A percentile compares a stretch with the other conserved stretches of the same genome.
Evolutionary conservation across 2,329 filamentous ascomycete genomes (phyloP).

Genomic region (Pestalotiopsis sp.): DNA sequence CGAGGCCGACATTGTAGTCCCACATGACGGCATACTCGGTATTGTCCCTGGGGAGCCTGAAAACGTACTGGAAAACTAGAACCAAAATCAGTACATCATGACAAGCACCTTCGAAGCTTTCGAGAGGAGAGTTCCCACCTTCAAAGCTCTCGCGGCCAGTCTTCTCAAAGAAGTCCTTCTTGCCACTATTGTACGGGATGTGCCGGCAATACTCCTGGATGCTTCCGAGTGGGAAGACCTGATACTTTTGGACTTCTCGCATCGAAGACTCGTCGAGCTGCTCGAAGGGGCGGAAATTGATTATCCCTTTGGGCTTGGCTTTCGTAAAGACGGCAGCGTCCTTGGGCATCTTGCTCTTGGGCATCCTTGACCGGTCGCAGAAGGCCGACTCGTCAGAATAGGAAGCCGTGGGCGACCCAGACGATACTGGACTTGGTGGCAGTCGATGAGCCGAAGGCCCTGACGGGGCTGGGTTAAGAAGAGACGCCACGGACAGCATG

Average conservation of each 20-base stretch:
- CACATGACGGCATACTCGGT: conserved; percentile 81
- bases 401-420: conserved; percentile 35
- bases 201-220: conserved; percentile 69
- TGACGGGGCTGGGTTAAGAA: conserved; percentile 65
- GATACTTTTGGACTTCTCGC: conserved; percentile 63
- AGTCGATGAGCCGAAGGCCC: conserved; percentile 43
- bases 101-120: background rate
- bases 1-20: conserved; percentile 95
- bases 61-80: conserved; percentile 82
- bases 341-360: conserved; percentile 65
- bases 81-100: conserved; percentile 20
- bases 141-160: conserved; percentile 89
- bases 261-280: conserved; percentile 59
- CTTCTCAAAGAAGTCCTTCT: conserved; percentile 84
- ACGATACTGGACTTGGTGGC: conserved; percentile 42
- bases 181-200: conserved; percentile 93
- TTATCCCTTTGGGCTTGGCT: conserved; percentile 63
- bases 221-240: conserved; percentile 66
- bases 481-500: conserved; percentile 68
- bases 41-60: conserved; percentile 69
- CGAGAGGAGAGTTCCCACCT: conserved; percentile 54
- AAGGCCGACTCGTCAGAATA: conserved; percentile 34
- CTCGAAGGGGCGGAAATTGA: conserved; percentile 78
- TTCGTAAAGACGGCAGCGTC: conserved; percentile 65
- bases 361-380: conserved; percentile 30